Base-by-base conservation (phyloP, 2,329 filamentous ascomycete species). In the Drechmeria coniospora region DNA sequence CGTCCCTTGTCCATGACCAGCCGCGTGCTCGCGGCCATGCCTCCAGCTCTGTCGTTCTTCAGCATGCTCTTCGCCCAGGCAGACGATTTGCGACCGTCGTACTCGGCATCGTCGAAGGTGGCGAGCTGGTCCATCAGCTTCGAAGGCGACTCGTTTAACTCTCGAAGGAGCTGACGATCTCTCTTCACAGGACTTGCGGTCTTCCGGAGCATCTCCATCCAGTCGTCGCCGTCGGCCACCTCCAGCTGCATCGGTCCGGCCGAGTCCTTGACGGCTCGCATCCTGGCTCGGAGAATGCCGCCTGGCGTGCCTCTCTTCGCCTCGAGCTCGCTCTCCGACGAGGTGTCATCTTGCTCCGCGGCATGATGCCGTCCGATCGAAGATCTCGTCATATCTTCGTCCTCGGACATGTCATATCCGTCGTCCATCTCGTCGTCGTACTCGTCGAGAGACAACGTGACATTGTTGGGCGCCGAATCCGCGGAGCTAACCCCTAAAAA, bases 151-250 rank as follows among this genome's bases (percentile, higher is more conserved):
- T 77, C 59, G 64, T 75, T 54, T 56, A 68, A 45, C 15, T 63
- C 65, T 42, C 62, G 65, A 22, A 76, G 63, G 19, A 90, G 61
- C 16, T 76, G 77, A 33, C 87, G 80, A 56, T 94, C 80, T 45
- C 90, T 78, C 59, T 95, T 95, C 46, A 81, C 75, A 5, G 90
- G 87, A 45, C 83, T 93, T 41, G 95, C 83, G 5, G 90, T 95
- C 40, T 84, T 84, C 50, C 84, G 81, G 37, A 98, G 65, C 59
- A 94, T 86, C 41, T 90, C 79, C 40, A 84, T 79, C 90, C 90
- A 98, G 49, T 93, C 79, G 33, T 86, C 81, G 29, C 77, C 80
- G 37, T 70, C 66, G 20, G 68, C 61, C 33, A 78, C 68, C 36
- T 74, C 68, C 29, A 71, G 57, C 38, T 64, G 69, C 15, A 65